Evolutionary conservation across 371 early-diverging fungal genomes (phyloP), one percentile per base, ranked within the genome.

Genomic region (Mortierella sp.): DNA sequence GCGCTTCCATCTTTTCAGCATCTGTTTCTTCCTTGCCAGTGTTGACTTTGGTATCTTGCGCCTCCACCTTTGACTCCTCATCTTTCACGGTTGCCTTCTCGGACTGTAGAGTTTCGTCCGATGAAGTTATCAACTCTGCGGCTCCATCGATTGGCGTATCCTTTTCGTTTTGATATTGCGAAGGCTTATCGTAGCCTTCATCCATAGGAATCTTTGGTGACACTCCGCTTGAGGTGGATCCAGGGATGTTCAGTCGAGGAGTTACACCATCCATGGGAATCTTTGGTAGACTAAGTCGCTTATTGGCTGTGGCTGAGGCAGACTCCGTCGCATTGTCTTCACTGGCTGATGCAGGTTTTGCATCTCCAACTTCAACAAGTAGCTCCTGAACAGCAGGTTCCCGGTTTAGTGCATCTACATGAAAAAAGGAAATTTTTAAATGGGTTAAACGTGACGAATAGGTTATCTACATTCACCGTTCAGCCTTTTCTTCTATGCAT

Each of bases 341-440:
- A 15, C 15, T 35, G 15, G 35, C n/a, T 8, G 15, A n/a, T 19
- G 49, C 56, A 12, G 53, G 32, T 2, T 34, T 17, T 23, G 40
- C 3, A 28, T 68, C 51, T 8, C 65, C 58, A 0, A 34, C 42
- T 37, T 65, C 72, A 2, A 64, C 61, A 3, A 77, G 28, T 61
- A 71, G 53, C 19, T 68, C 66, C 40, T 77, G 78, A n/a, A 77
- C 78, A 34, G 78, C 78, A 2, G 72, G 72, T 23, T 77, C 78
- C 19, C 69, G 55, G 31, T 68, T 77, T 13, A 77, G 29, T 0
- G 74, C 64, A 66, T 79, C 80, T 73, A 59, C 1, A 29, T 31
- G 6, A 13, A 13, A 56, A 8, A 5, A 56, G 7, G 29, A 29
- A 8, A 32, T n/a, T n/a, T n/a, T n/a, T n/a, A n/a, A n/a, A n/a